Evolutionary conservation across 768 basidiomycete species (phyloP), one percentile per base, ranked within the genome.

Genomic region (Omphalotus guepiniiformis): DNA sequence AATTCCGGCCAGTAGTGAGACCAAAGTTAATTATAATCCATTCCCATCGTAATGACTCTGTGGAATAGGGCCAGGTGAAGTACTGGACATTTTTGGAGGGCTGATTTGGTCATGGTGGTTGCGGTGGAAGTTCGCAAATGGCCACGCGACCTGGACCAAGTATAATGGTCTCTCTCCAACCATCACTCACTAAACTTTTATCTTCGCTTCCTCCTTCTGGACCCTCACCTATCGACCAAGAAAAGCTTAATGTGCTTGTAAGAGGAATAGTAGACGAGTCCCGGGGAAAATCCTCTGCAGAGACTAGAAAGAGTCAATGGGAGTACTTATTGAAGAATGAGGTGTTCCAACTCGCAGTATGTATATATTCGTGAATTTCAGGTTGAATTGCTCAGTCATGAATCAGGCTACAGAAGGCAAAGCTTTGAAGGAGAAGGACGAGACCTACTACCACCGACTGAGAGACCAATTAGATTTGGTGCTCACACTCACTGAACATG

Each of bases 401-500:
- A 6, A 3, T 25, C 55, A 91, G 89, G 69, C 68, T 29, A 82
- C 74, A 7, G 89, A 92, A 65, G 87, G 87, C 3, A 62, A 62
- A 9, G 85, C 85, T 7, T 59, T 88, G 39, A 75, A 79, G 42
- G 65, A 76, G 26, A 63, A 73, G 19, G 61, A 70, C 18, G 66
- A 68, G 0, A 67, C 63, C 12, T 93, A 92, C 57, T 89, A 90
- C 54, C 63, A 71, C 35, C 70, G 75, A 27, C 66, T 88, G 12
- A 68, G 71, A 51, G 75, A 77, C 61, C 73, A 75, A 52, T 74
- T 93, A 36, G 91, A 93, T 66, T 63, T 92, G 38, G 73, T 82
- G 15, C 71, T 93, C 35, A 78, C 80, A 26, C 85, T 90, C 66
- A 85, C 85, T 19, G 88, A 91, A 58, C 78, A 81, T 39, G 87